A percentile compares a stretch with the other conserved stretches of the same genome.
These are phyloP conservation scores for Thraustotheca clavata DNA, from an alignment of 352 stramenopile species.

Conservation along the genomic window DNA sequence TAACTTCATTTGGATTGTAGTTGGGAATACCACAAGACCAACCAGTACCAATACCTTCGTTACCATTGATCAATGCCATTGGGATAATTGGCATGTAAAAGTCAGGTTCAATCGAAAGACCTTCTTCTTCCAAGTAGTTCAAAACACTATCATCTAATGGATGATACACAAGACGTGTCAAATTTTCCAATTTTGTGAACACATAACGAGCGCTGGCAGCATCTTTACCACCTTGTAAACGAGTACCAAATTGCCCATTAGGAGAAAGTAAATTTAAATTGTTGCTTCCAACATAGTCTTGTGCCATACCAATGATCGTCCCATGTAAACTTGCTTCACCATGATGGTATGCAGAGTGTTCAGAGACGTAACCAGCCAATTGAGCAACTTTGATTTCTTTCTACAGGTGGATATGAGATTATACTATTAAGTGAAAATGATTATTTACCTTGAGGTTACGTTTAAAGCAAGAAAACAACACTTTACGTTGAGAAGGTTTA, in stretches of 20 bases:
- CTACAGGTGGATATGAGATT: conserved; percentile 20
- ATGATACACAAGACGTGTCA: conserved; percentile 83
- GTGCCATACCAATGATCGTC: conserved; percentile 97
- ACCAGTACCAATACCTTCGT: conserved; percentile 96
- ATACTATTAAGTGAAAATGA: conserved; percentile 26
- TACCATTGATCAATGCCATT: conserved; percentile 95
- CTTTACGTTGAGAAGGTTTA: conserved; percentile 98
- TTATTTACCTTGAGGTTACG: conserved; percentile 90
- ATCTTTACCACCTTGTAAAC: conserved; percentile 96
- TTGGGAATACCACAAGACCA: conserved; percentile 89
- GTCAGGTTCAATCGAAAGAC: conserved; percentile 87
- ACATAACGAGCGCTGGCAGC: conserved; percentile 90
- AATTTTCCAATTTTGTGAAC: conserved; percentile 86
- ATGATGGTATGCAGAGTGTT: conserved; percentile 99
- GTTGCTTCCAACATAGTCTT: conserved; percentile 98
- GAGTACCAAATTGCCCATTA: conserved; percentile 96
- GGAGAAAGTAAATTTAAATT: conserved; percentile 95
- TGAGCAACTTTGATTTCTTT: conserved; percentile 90
- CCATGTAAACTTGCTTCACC: conserved; percentile 91
- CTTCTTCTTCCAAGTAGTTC: conserved; percentile 88
- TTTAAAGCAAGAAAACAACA: conserved; percentile 98
- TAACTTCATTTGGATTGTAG: conserved; percentile 89
- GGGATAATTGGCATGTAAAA: conserved; percentile 96
- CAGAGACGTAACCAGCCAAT: conserved; percentile 94
- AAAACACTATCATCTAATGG: conserved; percentile 86